phyloP scores from a whole-genome alignment of 179 eudicot species.

The Dionaea muscipula region DNA sequence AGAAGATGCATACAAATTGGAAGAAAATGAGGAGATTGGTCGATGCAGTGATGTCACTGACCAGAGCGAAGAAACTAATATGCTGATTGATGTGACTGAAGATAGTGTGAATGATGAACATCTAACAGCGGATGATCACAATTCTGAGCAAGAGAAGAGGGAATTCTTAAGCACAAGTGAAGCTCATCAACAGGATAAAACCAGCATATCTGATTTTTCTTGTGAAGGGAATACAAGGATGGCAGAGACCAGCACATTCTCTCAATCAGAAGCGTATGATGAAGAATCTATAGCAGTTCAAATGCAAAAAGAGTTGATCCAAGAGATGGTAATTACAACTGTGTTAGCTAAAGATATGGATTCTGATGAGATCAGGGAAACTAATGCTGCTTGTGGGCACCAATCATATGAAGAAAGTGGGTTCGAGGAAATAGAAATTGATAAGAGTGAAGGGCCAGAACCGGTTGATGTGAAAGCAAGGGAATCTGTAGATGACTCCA shows the following conservation, averaged over 20 bases:
- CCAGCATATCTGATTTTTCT: conserved; percentile 5
- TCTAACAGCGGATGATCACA: conserved; percentile 16
- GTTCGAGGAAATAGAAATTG: conserved; percentile 15
- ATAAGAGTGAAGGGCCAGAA: conserved; percentile 12
- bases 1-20: conserved; percentile 12
- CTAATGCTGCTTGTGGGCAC: conserved; percentile 9
- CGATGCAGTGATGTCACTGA: background rate
- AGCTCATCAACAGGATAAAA: conserved; percentile 19
- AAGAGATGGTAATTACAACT: conserved; percentile 17
- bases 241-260: conserved; percentile 14
- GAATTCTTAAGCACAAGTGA: conserved; percentile 15
- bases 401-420: conserved; percentile 9
- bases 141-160: conserved; percentile 16
- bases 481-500: conserved; percentile 16
- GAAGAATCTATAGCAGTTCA: conserved; percentile 14
- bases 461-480: conserved; percentile 14
- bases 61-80: background rate
- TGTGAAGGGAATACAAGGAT: conserved; percentile 19
- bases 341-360: conserved; percentile 21
- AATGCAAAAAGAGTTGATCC: conserved; percentile 11
- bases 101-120: conserved; percentile 11
- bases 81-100: conserved; percentile 3
- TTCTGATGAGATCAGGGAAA: conserved; percentile 13
- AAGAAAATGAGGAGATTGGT: conserved; percentile 7
- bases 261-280: conserved; percentile 16